A percentile compares a stretch with the other conserved stretches of the same genome.
phyloP scores from a whole-genome alignment of 371 early-diverging fungal genomes.

The Fennellomyces sp. region DNA sequence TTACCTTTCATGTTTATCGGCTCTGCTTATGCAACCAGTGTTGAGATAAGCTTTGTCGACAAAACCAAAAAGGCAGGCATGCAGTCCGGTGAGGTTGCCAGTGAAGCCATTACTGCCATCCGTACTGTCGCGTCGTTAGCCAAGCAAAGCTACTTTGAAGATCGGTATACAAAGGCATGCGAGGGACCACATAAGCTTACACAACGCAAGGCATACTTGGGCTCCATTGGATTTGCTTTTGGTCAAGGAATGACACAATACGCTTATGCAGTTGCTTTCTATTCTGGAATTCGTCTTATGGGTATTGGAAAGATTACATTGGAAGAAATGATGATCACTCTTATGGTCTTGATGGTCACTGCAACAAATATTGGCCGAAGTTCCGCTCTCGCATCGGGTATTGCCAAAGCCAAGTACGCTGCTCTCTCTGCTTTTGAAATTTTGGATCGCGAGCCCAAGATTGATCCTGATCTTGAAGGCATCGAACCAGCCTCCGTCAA shows the following conservation, averaged over 20 bases:
- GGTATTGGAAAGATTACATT: constrained; percentile 26
- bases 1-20: constrained; percentile 40
- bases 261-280: constrained; percentile 58
- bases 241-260: constrained; percentile 61
- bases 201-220: constrained; percentile 47
- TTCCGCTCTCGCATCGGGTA: constrained; percentile 49
- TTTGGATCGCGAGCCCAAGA: constrained; percentile 64
- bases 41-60: constrained; percentile 36
- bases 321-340: constrained; percentile 55
- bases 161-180: constrained; percentile 54
- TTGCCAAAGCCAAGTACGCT: constrained; percentile 75
- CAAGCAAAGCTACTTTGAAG: constrained; percentile 68
- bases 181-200: constrained; percentile 64
- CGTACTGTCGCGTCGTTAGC: constrained; percentile 81
- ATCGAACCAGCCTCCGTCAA: constrained; percentile 21
- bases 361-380: constrained; percentile 61
- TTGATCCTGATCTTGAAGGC: constrained; percentile 56
- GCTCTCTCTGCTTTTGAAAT: constrained; percentile 68
- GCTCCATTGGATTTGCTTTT: constrained; percentile 65
- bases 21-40: constrained; percentile 16
- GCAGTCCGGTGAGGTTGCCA: constrained; percentile 63
- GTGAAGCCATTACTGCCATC: constrained; percentile 67
- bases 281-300: constrained; percentile 51
- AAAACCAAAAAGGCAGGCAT: constrained; percentile 58
- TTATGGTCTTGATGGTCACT: constrained; percentile 71